Conservation (phyloP, 1,284 basidiomycete species). For the Moesziomyces parantarcticus region DNA sequence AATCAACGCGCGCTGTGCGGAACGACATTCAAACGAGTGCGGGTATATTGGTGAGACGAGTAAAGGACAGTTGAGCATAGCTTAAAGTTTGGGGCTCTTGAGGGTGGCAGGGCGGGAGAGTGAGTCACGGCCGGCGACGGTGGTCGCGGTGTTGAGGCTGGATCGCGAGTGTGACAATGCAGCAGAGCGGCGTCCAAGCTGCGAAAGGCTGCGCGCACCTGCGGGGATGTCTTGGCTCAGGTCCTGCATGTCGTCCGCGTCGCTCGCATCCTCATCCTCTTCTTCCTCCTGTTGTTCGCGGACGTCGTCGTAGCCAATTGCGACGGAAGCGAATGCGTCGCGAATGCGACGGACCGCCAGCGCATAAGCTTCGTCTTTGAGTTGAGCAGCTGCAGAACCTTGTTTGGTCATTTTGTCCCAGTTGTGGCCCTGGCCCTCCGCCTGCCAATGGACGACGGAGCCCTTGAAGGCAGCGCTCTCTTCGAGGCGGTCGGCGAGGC, state of each 20-base stretch:
- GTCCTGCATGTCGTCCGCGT: conserved; percentile 13
- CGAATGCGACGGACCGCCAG: conserved; percentile 30
- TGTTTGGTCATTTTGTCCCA: conserved; percentile 54
- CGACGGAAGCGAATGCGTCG: conserved; percentile 30
- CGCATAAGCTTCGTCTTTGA: conserved; percentile 44
- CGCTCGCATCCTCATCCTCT: conserved; percentile 12
- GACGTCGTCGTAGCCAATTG: conserved; percentile 18
- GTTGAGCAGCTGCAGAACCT: conserved; percentile 21
- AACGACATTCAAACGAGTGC: background rate
- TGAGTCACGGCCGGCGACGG: conserved; percentile 12
- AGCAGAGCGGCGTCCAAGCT: background rate
- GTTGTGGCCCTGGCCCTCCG: conserved; percentile 49
- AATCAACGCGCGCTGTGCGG: background rate
- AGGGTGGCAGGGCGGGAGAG: conserved; percentile 13
- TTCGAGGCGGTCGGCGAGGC: conserved; percentile 28
- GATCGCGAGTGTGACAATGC: conserved; percentile 12
- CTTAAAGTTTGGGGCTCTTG: conserved; percentile 15
- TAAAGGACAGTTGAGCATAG: background rate
- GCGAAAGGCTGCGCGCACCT: background rate
- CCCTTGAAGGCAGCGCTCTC: conserved; percentile 15
- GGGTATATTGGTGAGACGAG: conserved; percentile 4
- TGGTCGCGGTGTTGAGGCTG: conserved; percentile 24
- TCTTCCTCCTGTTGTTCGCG: conserved; percentile 13
- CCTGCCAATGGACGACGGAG: conserved; percentile 40
- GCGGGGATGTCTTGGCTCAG: background rate